phyloP scores from a whole-genome alignment of 2,329 filamentous ascomycete species.

The Alternaria ethzedia region DNA sequence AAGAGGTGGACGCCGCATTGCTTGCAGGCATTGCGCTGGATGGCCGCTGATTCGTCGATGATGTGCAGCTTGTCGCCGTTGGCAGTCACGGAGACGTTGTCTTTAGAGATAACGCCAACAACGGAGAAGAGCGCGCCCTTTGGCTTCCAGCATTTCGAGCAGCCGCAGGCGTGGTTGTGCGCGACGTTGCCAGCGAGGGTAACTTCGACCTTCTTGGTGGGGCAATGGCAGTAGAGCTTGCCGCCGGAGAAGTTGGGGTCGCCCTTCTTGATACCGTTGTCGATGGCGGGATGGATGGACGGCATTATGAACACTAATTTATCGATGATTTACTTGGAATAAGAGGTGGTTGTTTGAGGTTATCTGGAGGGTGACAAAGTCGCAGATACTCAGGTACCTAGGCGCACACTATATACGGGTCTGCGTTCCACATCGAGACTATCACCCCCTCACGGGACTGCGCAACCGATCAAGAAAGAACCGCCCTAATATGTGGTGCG shows the following conservation, averaged over 20 bases:
- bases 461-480: slow-evolving; percentile 9
- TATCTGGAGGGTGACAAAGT: neutral
- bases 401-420: slow-evolving; percentile 2
- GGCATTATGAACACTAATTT: slow-evolving; percentile 26
- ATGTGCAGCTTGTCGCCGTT: slow-evolving; percentile 64
- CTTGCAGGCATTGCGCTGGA: slow-evolving; percentile 58
- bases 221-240: slow-evolving; percentile 67
- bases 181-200: slow-evolving; percentile 64
- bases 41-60: slow-evolving; percentile 62
- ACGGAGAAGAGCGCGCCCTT: slow-evolving; percentile 67
- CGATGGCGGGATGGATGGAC: slow-evolving; percentile 67
- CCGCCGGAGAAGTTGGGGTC: slow-evolving; percentile 63
- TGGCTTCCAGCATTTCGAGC: slow-evolving; percentile 77
- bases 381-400: neutral
- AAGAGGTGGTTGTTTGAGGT: neutral
- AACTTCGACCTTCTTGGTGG: slow-evolving; percentile 62
- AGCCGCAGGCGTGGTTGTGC: slow-evolving; percentile 75
- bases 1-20: slow-evolving; percentile 65
- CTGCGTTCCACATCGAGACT: neutral
- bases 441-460: slow-evolving; percentile 17
- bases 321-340: neutral
- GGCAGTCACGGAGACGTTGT: slow-evolving; percentile 63
- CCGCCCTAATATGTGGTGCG: slow-evolving; percentile 9
- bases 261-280: slow-evolving; percentile 67
- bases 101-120: slow-evolving; percentile 65